Conservation (phyloP, 2,329 filamentous ascomycete species). For the Penicillium sp. region DNA sequence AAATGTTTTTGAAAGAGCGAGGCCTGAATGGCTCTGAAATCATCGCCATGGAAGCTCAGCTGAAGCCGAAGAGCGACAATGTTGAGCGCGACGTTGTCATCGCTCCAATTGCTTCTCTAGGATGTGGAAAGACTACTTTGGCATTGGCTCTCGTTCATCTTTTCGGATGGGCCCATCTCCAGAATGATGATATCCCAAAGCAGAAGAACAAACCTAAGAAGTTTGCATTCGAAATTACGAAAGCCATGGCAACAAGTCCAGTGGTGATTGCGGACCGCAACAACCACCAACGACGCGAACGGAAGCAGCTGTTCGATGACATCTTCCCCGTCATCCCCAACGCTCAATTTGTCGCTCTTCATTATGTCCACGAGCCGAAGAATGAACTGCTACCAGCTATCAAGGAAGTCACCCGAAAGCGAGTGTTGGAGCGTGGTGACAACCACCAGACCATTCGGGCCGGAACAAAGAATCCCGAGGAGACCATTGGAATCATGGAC, state of each 20-base stretch:
- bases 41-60: constrained; percentile 64
- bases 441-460: constrained; percentile 98
- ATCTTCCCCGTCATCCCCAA: constrained; percentile 61
- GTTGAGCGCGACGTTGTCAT: constrained; percentile 72
- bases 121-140: constrained; percentile 95
- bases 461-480: constrained; percentile 65
- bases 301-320: constrained; percentile 82
- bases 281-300: constrained; percentile 85
- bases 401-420: constrained; percentile 70
- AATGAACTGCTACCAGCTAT: constrained; percentile 67
- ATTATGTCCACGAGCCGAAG: constrained; percentile 76
- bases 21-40: constrained; percentile 87
- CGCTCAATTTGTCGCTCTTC: constrained; percentile 76
- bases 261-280: constrained; percentile 92
- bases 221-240: constrained; percentile 72
- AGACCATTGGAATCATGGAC: constrained; percentile 91
- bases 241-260: constrained; percentile 62
- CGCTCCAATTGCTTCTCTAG: constrained; percentile 89
- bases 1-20: constrained; percentile 81
- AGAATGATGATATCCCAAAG: constrained; percentile 93
- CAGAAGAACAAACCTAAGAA: constrained; percentile 71
- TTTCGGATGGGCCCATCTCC: constrained; percentile 88
- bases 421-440: constrained; percentile 83
- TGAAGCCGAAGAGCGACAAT: constrained; percentile 49
- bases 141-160: constrained; percentile 77